Evolutionary conservation across 1,284 basidiomycete species (phyloP), one percentile per base, ranked within the genome.

Genomic region (Taiwanofungus camphoratus): DNA sequence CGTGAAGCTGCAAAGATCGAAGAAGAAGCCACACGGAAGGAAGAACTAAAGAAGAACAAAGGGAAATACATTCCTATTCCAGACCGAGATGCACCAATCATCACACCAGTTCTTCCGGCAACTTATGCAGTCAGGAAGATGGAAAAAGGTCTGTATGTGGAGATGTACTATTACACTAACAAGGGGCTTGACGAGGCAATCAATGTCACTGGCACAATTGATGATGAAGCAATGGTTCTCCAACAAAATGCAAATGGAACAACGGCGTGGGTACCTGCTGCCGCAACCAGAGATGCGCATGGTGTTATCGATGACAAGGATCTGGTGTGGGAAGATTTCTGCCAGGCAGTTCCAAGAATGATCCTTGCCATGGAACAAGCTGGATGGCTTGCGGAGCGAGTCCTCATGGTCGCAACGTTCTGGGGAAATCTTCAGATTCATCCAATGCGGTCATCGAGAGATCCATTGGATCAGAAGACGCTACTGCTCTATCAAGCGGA

Each of bases 241-340:
- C 5, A 7, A 8, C 12, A 15, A 4, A 22, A 26, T 18, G 13
- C n/a, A 15, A 23, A 24, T 9, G 38, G 40, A 8, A 16, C n/a
- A 23, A 12, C 6, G 18, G 4, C 15, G 6, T 24, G 31, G 31
- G 15, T 33, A n/a, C 30, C n/a, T 5, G 23, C 44, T 18, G 13
- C 44, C 15, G 13, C 39, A 4, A 24, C 7, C 19, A 5, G 15
- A 13, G 44, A 44, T 11, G 8, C 38, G 6, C 19, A 43, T 5
- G 23, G 27, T 13, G 22, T 30, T 4, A 20, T 32, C 19, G 15
- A 11, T 4, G 38, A 39, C 18, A 15, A 32, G n/a, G 38, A 41
- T 24, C 42, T 48, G 15, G 6, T 32, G 5, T 51, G 40, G 41
- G 5, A 16, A 3, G 29, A 45, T 12, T 24, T 45, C 29, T 3